Percentiles rank a stretch among this genome's conserved stretches.
phyloP scores from a whole-genome alignment of 768 basidiomycete genomes.

The Pleurotus tuoliensis region DNA sequence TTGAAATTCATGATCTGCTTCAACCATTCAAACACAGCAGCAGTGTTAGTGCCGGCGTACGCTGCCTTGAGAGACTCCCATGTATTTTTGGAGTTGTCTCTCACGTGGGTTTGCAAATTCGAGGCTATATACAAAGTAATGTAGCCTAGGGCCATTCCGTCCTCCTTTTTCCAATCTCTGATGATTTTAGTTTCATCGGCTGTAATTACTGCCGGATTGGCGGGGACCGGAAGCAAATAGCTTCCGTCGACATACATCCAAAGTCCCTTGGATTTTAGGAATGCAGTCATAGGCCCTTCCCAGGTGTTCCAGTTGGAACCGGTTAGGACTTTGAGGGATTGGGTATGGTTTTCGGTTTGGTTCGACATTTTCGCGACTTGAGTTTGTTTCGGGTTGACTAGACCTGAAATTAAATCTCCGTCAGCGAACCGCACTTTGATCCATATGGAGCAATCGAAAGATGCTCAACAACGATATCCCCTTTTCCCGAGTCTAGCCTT shows the following conservation, averaged over 20 bases:
- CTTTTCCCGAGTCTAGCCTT: neutral
- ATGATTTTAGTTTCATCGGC: neutral
- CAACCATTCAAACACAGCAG: neutral
- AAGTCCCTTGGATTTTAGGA: neutral
- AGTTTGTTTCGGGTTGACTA: neutral
- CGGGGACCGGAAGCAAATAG: neutral
- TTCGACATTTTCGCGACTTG: neutral
- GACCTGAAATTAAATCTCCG: neutral
- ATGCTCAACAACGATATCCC: neutral
- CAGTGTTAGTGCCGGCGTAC: neutral
- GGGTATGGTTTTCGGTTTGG: neutral
- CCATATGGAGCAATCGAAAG: neutral
- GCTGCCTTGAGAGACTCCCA: neutral
- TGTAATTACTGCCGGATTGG: neutral
- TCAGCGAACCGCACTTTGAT: neutral
- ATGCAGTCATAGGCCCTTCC: neutral
- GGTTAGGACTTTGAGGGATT: neutral
- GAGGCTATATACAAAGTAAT: neutral
- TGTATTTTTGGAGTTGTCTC: neutral
- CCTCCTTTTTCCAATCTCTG: neutral
- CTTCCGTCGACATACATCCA: neutral
- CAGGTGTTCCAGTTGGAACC: neutral
- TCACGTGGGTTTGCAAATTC: neutral
- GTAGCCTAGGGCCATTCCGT: neutral
- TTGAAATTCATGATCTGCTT: neutral